Evolutionary conservation across 805 yeast genomes (phyloP), one percentile per base, ranked within the genome.

Genomic region (Candida pseudofarinosa): DNA sequence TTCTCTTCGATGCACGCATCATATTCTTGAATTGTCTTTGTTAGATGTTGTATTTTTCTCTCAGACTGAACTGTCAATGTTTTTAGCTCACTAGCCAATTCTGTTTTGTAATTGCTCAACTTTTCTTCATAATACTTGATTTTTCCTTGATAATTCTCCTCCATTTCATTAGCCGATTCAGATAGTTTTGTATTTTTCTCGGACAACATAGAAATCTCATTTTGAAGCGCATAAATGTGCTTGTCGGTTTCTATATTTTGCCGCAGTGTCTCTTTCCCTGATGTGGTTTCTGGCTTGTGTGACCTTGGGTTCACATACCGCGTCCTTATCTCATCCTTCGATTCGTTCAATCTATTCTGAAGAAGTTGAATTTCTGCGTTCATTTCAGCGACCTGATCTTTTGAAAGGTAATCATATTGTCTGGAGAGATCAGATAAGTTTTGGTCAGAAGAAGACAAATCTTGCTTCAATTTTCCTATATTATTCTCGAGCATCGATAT

Each of bases 1-100:
- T 67, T 66, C 39, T 69, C 73, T 37, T 68, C 73, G 3, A 70
- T 42, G 16, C 64, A 43, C 1, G 54, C 48, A 47, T 70, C 76
- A 45, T 59, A 69, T 49, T 55, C 62, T 10, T 57, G 43, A 1
- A 68, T 47, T 4, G 59, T 52, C 14, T 56, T 47, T 12, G 53
- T 47, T 16, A 69, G 51, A 35, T 69, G 73, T 42, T 62, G 65
- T 19, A 69, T 57, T 39, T 58, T 64, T 37, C 56, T 60, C 39
- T 69, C 74, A 45, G 63, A 59, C 26, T 56, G 66, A 1, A 47
- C 48, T 3, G 56, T 51, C 30, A 55, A 50, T 10, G 52, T 41
- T 15, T 57, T 49, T 13, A 65, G 43, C 8, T 52, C 56, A 13
- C 61, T 61, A 5, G 56, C 54, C 14, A 65, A 33, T 13, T 67